Evolutionary conservation across 2,329 filamentous ascomycete species (phyloP).

Genomic region (Eutypa lata): DNA sequence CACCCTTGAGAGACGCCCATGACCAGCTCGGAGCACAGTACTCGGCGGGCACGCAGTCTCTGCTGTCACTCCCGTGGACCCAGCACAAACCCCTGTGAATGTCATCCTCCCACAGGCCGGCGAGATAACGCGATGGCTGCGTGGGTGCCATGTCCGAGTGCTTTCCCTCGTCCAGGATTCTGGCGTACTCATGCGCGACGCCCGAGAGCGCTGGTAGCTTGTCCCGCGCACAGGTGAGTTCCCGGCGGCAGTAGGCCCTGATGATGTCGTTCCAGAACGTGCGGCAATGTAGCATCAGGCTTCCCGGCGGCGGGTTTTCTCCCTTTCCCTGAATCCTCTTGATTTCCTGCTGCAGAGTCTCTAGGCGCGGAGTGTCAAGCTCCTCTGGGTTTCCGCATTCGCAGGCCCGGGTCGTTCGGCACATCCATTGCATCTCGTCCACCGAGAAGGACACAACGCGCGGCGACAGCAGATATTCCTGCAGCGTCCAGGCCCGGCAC

Average conservation of each 20-base stretch:
- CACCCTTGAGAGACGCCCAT: neutral
- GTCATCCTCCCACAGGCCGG: neutral
- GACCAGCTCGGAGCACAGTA: neutral
- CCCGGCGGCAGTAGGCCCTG: neutral
- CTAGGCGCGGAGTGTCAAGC: neutral
- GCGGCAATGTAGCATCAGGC: neutral
- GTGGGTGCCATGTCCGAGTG: neutral
- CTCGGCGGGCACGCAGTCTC: neutral
- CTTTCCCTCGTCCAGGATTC: neutral
- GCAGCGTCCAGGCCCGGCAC: neutral
- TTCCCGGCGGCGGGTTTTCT: neutral
- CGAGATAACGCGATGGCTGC: neutral
- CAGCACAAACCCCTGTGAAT: neutral
- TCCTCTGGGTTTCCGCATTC: neutral
- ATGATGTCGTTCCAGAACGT: neutral
- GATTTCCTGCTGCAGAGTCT: neutral
- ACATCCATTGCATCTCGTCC: neutral
- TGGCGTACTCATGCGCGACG: neutral
- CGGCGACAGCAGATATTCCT: neutral
- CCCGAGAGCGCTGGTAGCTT: neutral
- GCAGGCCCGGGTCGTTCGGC: neutral
- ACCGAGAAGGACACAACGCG: neutral
- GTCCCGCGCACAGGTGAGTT: neutral
- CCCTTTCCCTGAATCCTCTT: neutral
- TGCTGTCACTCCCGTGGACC: neutral